These are phyloP conservation scores for Fusarium drepaniforme DNA, from an alignment of 2,329 filamentous ascomycete genomes.

Conservation along the genomic window DNA sequence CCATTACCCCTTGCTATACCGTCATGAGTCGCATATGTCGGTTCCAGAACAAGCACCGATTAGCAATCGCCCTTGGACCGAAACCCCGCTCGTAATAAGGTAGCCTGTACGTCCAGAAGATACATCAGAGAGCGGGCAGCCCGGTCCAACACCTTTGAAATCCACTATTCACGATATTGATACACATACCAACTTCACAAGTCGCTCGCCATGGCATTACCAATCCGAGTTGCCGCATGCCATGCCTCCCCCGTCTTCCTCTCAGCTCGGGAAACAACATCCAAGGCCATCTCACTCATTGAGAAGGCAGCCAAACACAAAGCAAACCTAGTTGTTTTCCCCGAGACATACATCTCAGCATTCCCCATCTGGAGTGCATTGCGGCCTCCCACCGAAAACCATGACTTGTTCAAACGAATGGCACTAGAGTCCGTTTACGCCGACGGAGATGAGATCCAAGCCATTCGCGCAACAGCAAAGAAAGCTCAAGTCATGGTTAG, in stretches of 20 bases:
- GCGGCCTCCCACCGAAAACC: constrained; percentile 61
- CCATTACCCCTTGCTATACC: background rate
- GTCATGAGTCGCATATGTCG: background rate
- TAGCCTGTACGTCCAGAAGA: background rate
- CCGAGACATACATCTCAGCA: constrained; percentile 64
- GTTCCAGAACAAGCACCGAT: background rate
- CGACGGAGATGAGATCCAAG: constrained; percentile 59
- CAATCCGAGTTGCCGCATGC: constrained; percentile 17
- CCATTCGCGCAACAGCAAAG: constrained; percentile 54
- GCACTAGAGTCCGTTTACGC: constrained; percentile 57
- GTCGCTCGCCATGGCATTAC: background rate
- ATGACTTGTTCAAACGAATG: constrained; percentile 62
- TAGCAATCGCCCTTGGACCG: background rate
- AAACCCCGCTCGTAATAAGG: background rate
- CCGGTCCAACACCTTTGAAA: background rate
- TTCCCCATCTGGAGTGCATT: constrained; percentile 66
- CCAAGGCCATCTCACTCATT: constrained; percentile 57
- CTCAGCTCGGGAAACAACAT: constrained; percentile 57
- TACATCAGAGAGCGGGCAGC: background rate
- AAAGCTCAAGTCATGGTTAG: constrained; percentile 55
- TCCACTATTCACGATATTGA: background rate
- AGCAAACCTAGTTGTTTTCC: constrained; percentile 65
- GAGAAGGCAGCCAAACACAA: constrained; percentile 55
- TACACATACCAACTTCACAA: background rate
- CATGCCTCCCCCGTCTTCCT: constrained; percentile 42